Conservation (phyloP, 345 rosid species). For the Hirschfeldia incana region DNA sequence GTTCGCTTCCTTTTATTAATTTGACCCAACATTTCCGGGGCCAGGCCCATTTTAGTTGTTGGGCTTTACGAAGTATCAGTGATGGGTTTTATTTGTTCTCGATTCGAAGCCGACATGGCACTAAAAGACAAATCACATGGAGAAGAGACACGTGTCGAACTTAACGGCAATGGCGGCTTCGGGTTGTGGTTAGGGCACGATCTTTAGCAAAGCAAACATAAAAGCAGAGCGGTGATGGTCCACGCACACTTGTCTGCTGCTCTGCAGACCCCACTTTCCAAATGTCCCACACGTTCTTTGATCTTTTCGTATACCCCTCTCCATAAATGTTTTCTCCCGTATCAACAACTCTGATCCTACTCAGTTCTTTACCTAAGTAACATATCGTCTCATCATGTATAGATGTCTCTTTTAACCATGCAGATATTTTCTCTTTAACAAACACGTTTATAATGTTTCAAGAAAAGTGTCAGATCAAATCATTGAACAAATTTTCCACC, state of each 20-base stretch:
- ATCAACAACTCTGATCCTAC: not conserved
- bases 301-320: not conserved
- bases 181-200: conserved; percentile 44
- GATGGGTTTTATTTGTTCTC: not conserved
- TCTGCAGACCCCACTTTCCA: conserved; percentile 2
- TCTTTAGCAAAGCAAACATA: conserved; percentile 22
- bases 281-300: conserved; percentile 11
- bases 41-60: not conserved
- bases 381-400: not conserved
- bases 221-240: conserved; percentile 40
- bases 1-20: not conserved
- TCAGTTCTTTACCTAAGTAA: not conserved
- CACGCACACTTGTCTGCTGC: conserved; percentile 42
- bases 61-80: conserved; percentile 9
- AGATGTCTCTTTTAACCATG: not conserved
- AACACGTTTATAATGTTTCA: not conserved
- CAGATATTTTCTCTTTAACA: not conserved
- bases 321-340: conserved; percentile 10
- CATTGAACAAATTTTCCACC: not conserved
- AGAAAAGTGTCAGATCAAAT: not conserved
- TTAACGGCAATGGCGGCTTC: conserved; percentile 34
- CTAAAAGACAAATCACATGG: conserved; percentile 36
- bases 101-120: not conserved
- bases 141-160: conserved; percentile 24
- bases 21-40: not conserved